These are phyloP conservation scores for Sporothrix dimorphospora DNA, from an alignment of 2,329 filamentous ascomycete genomes.

Conservation along the genomic window DNA sequence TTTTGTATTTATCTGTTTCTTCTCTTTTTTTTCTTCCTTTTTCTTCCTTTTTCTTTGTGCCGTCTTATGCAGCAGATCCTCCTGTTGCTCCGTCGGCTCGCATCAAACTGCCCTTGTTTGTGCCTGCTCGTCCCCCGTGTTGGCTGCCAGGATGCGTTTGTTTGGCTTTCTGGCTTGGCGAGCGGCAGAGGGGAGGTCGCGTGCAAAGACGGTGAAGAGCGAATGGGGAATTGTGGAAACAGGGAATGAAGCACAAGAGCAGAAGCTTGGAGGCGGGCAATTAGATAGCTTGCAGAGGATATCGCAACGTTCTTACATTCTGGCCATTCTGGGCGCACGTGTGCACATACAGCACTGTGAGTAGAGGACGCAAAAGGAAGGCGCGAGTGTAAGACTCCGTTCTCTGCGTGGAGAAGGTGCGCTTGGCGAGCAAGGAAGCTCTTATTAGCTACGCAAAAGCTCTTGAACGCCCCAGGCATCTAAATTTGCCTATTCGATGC, in stretches of 20 bases:
- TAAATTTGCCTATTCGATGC: neutral
- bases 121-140: neutral
- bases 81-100: constrained; percentile 9
- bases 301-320: neutral
- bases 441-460: neutral
- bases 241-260: constrained; percentile 17
- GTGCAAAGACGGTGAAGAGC: neutral
- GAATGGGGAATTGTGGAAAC: neutral
- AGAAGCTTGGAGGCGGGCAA: neutral
- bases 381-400: constrained; percentile 7
- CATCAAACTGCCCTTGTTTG: constrained; percentile 21
- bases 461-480: neutral
- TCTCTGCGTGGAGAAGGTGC: constrained; percentile 3
- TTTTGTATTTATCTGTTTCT: neutral
- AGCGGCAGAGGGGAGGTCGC: neutral
- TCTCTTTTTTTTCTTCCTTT: neutral
- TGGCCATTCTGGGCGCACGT: constrained; percentile 9
- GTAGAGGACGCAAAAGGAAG: constrained; percentile 16
- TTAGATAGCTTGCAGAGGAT: neutral
- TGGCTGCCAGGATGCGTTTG: neutral
- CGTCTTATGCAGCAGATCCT: constrained; percentile 7
- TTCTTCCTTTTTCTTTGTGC: neutral
- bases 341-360: constrained; percentile 20
- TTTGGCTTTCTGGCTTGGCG: neutral
- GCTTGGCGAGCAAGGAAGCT: constrained; percentile 4